Conservation (phyloP, 2,329 filamentous ascomycete species). For the Aureobasidium lini region DNA sequence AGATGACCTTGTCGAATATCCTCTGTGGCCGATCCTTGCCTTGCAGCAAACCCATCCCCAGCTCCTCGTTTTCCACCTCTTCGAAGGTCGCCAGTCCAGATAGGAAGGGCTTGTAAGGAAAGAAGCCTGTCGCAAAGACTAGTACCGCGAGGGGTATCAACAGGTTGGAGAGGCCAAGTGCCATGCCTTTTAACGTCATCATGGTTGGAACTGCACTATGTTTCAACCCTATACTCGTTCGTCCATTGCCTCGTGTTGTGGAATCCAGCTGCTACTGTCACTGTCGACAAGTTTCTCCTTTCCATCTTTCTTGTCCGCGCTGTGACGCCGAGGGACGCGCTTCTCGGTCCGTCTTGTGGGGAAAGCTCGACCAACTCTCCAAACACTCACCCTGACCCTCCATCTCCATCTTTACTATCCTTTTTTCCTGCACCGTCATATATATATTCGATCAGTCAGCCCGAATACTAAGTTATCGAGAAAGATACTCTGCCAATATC, state of each 20-base stretch:
- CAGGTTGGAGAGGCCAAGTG: conserved; percentile 60
- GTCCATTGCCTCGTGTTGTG: background rate
- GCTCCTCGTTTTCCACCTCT: conserved; percentile 17
- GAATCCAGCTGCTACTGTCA: background rate
- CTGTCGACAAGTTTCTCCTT: background rate
- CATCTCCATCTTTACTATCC: too few relatives aligned
- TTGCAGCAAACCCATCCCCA: conserved; percentile 14
- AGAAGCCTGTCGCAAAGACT: conserved; percentile 84
- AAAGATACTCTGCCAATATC: too few relatives aligned
- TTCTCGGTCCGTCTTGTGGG: background rate
- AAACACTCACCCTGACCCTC: background rate
- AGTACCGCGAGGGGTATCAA: conserved; percentile 62
- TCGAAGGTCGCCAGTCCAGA: conserved; percentile 61
- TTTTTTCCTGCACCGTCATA: too few relatives aligned
- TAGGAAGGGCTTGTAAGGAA: conserved; percentile 92
- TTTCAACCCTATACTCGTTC: background rate
- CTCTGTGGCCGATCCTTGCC: conserved; percentile 51
- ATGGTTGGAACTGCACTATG: background rate
- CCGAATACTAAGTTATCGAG: too few relatives aligned
- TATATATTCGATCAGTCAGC: too few relatives aligned
- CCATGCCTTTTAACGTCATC: background rate
- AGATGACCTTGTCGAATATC: conserved; percentile 81
- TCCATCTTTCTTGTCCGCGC: background rate
- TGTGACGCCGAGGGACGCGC: background rate
- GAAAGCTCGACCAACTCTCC: background rate